Conservation (phyloP, 768 basidiomycete species). For the Lepiota venenata region DNA sequence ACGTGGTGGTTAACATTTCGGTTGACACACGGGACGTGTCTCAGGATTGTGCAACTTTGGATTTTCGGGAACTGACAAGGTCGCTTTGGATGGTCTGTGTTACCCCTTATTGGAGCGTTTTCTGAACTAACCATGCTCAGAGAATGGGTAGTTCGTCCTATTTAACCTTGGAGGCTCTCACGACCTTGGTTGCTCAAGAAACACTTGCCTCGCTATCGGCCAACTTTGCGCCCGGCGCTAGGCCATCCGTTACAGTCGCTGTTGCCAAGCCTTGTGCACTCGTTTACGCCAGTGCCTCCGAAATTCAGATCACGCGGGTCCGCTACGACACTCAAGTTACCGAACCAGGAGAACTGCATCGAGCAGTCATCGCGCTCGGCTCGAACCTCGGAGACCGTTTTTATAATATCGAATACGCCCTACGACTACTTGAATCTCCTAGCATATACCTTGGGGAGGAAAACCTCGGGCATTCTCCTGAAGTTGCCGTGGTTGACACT, state of each 20-base stretch:
- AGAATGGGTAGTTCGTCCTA: conserved; percentile 23
- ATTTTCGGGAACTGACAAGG: conserved; percentile 39
- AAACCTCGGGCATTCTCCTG: conserved; percentile 7
- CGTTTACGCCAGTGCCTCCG: conserved; percentile 60
- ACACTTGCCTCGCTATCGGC: conserved; percentile 30
- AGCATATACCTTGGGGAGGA: conserved; percentile 20
- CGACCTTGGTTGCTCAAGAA: conserved; percentile 48
- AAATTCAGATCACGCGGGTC: conserved; percentile 55
- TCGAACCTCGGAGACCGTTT: conserved; percentile 90
- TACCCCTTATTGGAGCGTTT: not conserved
- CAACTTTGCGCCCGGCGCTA: conserved; percentile 17
- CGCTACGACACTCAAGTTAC: conserved; percentile 29
- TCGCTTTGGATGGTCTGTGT: conserved; percentile 30
- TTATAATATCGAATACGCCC: conserved; percentile 74
- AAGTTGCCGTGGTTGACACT: conserved; percentile 58
- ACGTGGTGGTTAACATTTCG: conserved; percentile 44
- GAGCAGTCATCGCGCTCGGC: conserved; percentile 75
- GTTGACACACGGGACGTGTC: conserved; percentile 18
- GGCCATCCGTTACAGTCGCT: conserved; percentile 42
- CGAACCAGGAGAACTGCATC: conserved; percentile 12
- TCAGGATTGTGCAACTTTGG: conserved; percentile 9
- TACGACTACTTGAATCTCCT: conserved; percentile 64
- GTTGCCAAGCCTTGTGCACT: conserved; percentile 73
- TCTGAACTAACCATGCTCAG: conserved; percentile 2
- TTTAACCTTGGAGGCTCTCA: conserved; percentile 70